Base-by-base conservation (phyloP, 495 filamentous ascomycete genomes). In the Penicillium coffeae region DNA sequence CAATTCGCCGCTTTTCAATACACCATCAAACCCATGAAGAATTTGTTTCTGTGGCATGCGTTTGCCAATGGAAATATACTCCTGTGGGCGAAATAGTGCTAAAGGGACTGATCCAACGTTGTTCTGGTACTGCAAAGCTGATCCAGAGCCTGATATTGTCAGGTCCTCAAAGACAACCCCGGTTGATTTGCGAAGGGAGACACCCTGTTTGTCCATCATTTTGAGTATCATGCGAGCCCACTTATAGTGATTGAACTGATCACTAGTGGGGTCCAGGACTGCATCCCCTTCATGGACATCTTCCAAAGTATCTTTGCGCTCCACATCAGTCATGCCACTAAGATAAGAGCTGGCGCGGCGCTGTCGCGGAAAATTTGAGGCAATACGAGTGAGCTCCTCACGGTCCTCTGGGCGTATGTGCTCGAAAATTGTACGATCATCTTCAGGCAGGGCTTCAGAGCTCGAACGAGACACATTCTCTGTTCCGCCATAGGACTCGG, bases 1-100 rank as follows among this genome's bases (percentile, higher is more conserved):
- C 83, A 89, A 89, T 69, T 93, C 88, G 12, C 89, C 88, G 19
- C 78, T 81, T 52, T 63, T 63, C 9, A 75, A 44, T 12, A 71
- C 58, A 3, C 72, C 72, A 45, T 72, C 60, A 32, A 75, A 71
- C 34, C 66, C 62, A 25, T 58, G 67, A 20, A 75, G 51, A 19
- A 75, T 75, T 10, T 65, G 63, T 25, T 72, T 73, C 47, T 71
- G 64, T 16, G 63, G 68, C 4, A 51, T 8, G 8, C 41, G 21
- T 10, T 54, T 49, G 0, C 51, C 55, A 9, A 65, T 62, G 7
- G 58, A 62, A 13, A 80, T 57, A 30, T 71, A 58, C 14, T 79
- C 70, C n/a, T 69, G 66, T 1, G 73, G 55, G 8, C 75, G 62
- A 21, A 82, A 66, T 0, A 75, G 79, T 0, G 71, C 66, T 27